phyloP scores from a whole-genome alignment of 768 basidiomycete species.

The Chlorophyllum brunneum region DNA sequence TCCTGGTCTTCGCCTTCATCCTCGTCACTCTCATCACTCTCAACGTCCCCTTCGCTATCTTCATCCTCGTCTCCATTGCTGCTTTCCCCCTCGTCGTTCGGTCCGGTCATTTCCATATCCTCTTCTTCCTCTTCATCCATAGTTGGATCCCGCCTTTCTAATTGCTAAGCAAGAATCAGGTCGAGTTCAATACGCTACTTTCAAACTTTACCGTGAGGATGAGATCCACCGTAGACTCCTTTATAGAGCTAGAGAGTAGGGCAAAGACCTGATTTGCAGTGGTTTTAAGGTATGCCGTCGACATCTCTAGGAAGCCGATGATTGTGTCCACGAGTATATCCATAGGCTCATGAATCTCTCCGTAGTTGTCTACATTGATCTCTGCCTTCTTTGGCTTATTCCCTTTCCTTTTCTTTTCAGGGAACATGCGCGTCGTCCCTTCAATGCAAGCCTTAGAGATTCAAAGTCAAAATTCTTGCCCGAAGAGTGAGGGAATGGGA shows the following conservation, averaged over 20 bases:
- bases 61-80: slow-evolving; percentile 34
- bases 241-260: slow-evolving; percentile 61
- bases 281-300: slow-evolving; percentile 74
- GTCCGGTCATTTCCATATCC: slow-evolving; percentile 26
- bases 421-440: slow-evolving; percentile 53
- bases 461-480: slow-evolving; percentile 1
- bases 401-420: slow-evolving; percentile 25
- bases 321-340: slow-evolving; percentile 87
- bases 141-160: slow-evolving; percentile 65
- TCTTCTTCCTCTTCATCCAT: slow-evolving; percentile 41
- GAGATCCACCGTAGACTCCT: slow-evolving; percentile 71
- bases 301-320: slow-evolving; percentile 84
- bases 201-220: slow-evolving; percentile 69
- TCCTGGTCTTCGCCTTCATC: slow-evolving; percentile 28
- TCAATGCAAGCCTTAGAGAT: slow-evolving; percentile 52
- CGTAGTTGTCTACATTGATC: slow-evolving; percentile 28
- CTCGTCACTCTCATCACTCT: slow-evolving; percentile 27
- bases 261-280: slow-evolving; percentile 80
- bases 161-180: slow-evolving; percentile 54
- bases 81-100: too few species aligned
- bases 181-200: neutral
- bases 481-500: neutral
- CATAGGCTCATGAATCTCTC: slow-evolving; percentile 46
- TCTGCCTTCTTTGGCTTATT: slow-evolving; percentile 17
- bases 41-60: slow-evolving; percentile 30